Conservation (phyloP, 768 basidiomycete genomes). For the Calocybe cyanea region DNA sequence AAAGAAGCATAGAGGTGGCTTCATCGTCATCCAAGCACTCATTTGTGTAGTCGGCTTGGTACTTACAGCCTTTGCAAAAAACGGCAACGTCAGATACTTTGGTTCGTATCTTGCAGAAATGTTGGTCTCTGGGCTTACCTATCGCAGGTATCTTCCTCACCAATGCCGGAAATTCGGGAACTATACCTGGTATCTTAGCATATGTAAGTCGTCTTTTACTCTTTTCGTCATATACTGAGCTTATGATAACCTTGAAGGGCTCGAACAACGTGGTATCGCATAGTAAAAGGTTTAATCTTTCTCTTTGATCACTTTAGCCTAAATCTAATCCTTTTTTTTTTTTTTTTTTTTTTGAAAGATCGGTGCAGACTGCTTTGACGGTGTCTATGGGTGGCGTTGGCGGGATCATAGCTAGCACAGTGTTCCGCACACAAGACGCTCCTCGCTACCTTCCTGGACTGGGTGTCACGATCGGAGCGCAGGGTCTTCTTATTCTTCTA, state of each 20-base stretch:
- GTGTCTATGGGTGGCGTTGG: slow-evolving; percentile 39
- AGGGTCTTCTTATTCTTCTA: slow-evolving; percentile 32
- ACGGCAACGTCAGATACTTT: slow-evolving; percentile 38
- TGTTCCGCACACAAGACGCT: slow-evolving; percentile 37
- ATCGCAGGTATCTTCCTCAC: slow-evolving; percentile 38
- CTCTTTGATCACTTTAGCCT: background rate
- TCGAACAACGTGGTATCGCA: slow-evolving; percentile 48
- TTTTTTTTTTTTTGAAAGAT: slow-evolving; percentile 16
- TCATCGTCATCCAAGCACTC: slow-evolving; percentile 33
- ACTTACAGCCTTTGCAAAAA: slow-evolving; percentile 34
- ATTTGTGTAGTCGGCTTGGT: slow-evolving; percentile 36
- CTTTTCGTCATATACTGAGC: background rate
- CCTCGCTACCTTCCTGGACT: slow-evolving; percentile 45
- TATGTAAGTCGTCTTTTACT: slow-evolving; percentile 25
- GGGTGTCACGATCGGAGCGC: slow-evolving; percentile 35
- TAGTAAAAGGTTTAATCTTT: slow-evolving; percentile 33
- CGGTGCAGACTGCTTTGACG: slow-evolving; percentile 35
- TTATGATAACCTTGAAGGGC: slow-evolving; percentile 19
- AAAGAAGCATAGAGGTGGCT: slow-evolving; percentile 37
- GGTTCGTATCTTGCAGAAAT: slow-evolving; percentile 22
- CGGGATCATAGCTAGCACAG: slow-evolving; percentile 39
- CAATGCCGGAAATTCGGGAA: slow-evolving; percentile 39
- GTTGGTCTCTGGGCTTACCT: slow-evolving; percentile 1
- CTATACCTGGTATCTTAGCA: slow-evolving; percentile 42
- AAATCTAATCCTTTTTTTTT: background rate